These are phyloP conservation scores for Fusarium sp. DNA, from an alignment of 2,329 filamentous ascomycete genomes.

Conservation along the genomic window DNA sequence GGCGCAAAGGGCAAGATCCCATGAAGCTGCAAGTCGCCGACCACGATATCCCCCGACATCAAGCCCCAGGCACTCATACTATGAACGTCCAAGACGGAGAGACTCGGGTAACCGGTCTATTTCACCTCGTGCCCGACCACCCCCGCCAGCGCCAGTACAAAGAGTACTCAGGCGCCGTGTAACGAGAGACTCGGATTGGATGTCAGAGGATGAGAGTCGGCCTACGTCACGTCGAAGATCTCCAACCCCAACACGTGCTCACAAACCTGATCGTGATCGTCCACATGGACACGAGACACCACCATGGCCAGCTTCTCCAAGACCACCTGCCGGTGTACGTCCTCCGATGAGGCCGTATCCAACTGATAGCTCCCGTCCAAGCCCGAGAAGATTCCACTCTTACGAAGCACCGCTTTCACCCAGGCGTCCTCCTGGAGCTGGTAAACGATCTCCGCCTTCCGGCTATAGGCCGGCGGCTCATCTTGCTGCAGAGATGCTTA, in stretches of 20 bases:
- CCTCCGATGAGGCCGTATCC: conserved; percentile 36
- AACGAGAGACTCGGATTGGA: conserved; percentile 40
- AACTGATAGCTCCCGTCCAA: conserved; percentile 30
- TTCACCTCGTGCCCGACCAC: conserved; percentile 34
- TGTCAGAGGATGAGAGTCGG: conserved; percentile 45
- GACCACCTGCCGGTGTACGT: conserved; percentile 2
- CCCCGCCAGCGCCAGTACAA: conserved; percentile 4
- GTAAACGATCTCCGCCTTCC: conserved; percentile 24
- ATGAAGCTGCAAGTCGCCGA: conserved; percentile 37
- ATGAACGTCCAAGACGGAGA: conserved; percentile 27
- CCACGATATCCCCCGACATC: conserved; percentile 20
- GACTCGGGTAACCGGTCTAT: conserved; percentile 35
- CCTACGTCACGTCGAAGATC: conserved; percentile 33
- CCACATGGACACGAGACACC: conserved; percentile 10
- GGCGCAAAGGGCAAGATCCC: conserved; percentile 37
- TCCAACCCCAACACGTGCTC: conserved; percentile 17
- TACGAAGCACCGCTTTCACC: conserved; percentile 32
- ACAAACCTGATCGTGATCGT: conserved; percentile 7
- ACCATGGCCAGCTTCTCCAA: conserved; percentile 8
- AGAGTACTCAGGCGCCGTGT: conserved; percentile 28
- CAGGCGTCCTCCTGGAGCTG: conserved; percentile 9
- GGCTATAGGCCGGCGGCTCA: conserved; percentile 27
- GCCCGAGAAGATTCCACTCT: conserved; percentile 28
- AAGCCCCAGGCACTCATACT: conserved; percentile 29
- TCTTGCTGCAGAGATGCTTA: conserved; percentile 20